Base-by-base conservation (phyloP, 371 early-diverging fungal genomes). In the Scutellospora calospora region DNA sequence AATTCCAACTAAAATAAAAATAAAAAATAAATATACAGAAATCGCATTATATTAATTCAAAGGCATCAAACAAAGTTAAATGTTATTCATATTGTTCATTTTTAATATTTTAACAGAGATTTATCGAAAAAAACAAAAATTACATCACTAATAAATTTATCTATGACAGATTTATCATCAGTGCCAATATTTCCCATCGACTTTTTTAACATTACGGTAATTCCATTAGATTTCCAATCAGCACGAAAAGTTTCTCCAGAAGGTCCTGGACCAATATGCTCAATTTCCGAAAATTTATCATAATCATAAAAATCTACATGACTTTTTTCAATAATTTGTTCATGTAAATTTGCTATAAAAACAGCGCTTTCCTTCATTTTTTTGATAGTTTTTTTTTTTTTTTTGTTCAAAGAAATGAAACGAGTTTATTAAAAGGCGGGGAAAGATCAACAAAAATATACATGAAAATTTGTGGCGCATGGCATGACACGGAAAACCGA, bases 271-370 rank as follows among this genome's bases (percentile, higher is more conserved):
- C 2, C 45, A 45, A 69, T 69, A 35, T 22, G 16, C 9, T 12
- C 41, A 22, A 69, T 41, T n/a, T 69, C 69, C 16, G 69, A 69
- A 69, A 69, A 69, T 45, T 69, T 41, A 25, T 69, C 49, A 69
- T 41, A 69, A 22, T n/a, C 69, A 25, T 69, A 45, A 69, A 41
- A 69, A 35, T 69, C 38, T 25, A 69, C 11, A 25, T 69, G 41
- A 20, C 49, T 22, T 35, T 69, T n/a, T 41, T 69, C 45, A 38
- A 41, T 35, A 41, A 12, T 38, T 45, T 69, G 45, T 45, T 69
- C 22, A 22, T 41, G 22, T 16, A 1, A 69, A 38, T 45, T 69
- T 11, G 45, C 4, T 57, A 5, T 25, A 2, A 5, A 45, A 45
- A 45, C 45, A 1, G 11, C 9, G 45, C 9, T 45, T 6, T 45